phyloP scores from a whole-genome alignment of 1,284 basidiomycete genomes.

The Taiwanofungus camphoratus region DNA sequence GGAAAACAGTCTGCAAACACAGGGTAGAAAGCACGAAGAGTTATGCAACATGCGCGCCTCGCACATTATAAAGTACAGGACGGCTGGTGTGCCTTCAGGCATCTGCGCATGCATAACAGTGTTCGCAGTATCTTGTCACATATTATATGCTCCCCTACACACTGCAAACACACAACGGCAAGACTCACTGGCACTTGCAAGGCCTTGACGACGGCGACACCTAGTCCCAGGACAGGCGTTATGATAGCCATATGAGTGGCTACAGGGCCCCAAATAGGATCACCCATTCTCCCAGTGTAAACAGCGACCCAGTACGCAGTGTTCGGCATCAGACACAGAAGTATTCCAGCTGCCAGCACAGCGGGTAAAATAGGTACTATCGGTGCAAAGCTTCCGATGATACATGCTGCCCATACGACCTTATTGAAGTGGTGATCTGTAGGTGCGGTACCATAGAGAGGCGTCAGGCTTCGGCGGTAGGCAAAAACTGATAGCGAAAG shows the following conservation, averaged over 20 bases:
- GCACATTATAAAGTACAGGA: too few species aligned
- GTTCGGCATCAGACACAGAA: conserved; percentile 52
- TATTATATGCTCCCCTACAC: too few species aligned
- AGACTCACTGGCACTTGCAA: too few species aligned
- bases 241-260: conserved; percentile 51
- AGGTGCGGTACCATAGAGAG: conserved; percentile 52
- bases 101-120: too few species aligned
- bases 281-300: conserved; percentile 45
- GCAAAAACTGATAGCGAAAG: conserved; percentile 48
- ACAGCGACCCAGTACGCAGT: conserved; percentile 58
- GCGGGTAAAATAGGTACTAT: conserved; percentile 25
- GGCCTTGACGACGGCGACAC: conserved; percentile 37
- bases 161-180: too few species aligned
- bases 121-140: too few species aligned
- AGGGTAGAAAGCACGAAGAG: too few species aligned
- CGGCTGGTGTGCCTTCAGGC: too few species aligned
- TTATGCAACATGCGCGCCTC: too few species aligned
- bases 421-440: conserved; percentile 42
- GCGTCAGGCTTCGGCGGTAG: conserved; percentile 50
- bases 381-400: conserved; percentile 33
- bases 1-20: too few species aligned
- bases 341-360: conserved; percentile 35
- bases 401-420: conserved; percentile 35
- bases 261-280: conserved; percentile 53
- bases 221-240: conserved; percentile 46